Conservation (phyloP, 192 early-diverging fungal species). For the Helicostylum pulchrum region DNA sequence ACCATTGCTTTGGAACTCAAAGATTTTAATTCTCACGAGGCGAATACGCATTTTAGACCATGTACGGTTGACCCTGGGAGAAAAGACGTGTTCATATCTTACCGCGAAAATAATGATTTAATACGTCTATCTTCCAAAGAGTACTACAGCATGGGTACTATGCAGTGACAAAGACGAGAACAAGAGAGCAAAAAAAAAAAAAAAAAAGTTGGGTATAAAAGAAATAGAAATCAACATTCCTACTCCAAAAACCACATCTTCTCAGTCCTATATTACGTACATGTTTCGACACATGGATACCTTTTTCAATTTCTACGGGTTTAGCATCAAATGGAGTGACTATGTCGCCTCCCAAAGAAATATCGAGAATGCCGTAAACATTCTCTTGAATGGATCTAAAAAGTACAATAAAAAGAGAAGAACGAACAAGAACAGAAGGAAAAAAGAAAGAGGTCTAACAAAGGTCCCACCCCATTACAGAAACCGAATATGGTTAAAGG, state of each 20-base stretch:
- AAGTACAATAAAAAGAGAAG: conserved; percentile 7
- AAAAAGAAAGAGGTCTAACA: background rate
- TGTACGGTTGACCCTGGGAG: too few species aligned
- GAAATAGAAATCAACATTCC: background rate
- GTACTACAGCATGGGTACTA: background rate
- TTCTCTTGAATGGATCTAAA: background rate
- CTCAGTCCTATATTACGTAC: background rate
- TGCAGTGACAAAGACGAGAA: too few species aligned
- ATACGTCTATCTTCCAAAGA: too few species aligned
- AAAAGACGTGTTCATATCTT: too few species aligned
- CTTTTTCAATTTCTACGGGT: conserved; percentile 2
- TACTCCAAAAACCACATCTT: background rate
- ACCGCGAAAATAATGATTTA: too few species aligned
- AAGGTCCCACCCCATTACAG: background rate
- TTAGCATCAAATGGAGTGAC: background rate
- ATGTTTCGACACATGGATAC: background rate
- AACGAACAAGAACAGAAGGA: background rate
- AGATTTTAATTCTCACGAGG: too few species aligned
- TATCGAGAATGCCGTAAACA: background rate
- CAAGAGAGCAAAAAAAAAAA: background rate
- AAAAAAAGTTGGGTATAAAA: background rate
- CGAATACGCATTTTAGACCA: too few species aligned
- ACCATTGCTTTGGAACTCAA: too few species aligned
- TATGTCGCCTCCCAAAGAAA: background rate
- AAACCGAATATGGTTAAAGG: background rate